A percentile compares a stretch with the other conserved stretches of the same genome.
Evolutionary conservation across 202 grass and related monocot genomes (phyloP).

Genomic region (Setaria viridis): DNA sequence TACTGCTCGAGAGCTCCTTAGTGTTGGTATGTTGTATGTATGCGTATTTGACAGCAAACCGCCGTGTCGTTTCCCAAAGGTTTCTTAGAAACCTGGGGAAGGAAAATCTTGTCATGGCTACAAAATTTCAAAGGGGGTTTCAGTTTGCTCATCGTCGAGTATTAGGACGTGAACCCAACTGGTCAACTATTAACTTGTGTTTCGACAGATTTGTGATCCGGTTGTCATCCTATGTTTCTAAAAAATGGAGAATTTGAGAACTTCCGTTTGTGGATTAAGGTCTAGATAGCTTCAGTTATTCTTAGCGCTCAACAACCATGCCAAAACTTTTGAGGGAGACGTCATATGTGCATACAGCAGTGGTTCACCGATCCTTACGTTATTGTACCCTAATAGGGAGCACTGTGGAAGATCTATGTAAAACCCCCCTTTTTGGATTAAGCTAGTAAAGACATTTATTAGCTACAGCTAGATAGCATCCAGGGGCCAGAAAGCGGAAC

Average conservation of each 20-base stretch:
- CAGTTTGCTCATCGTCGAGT: background rate
- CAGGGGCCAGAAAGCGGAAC: background rate
- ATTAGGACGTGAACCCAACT: background rate
- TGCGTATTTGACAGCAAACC: background rate
- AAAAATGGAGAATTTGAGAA: no score
- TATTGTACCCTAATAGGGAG: background rate
- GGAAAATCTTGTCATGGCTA: background rate
- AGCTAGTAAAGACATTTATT: background rate
- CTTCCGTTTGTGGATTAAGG: background rate
- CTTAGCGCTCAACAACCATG: background rate
- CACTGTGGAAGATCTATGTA: background rate
- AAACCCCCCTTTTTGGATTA: background rate
- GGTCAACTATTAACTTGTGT: slow-evolving; percentile 9
- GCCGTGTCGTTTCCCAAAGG: background rate
- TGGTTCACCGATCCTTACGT: background rate
- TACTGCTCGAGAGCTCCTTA: background rate
- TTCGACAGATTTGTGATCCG: background rate
- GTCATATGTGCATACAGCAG: background rate
- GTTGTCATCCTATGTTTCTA: background rate
- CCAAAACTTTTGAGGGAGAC: background rate
- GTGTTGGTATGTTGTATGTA: background rate
- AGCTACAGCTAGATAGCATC: background rate
- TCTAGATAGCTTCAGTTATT: background rate
- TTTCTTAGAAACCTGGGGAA: background rate
- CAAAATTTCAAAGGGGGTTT: background rate